phyloP scores from a whole-genome alignment of 495 filamentous ascomycete species.

The Neurospora tetrasperma region DNA sequence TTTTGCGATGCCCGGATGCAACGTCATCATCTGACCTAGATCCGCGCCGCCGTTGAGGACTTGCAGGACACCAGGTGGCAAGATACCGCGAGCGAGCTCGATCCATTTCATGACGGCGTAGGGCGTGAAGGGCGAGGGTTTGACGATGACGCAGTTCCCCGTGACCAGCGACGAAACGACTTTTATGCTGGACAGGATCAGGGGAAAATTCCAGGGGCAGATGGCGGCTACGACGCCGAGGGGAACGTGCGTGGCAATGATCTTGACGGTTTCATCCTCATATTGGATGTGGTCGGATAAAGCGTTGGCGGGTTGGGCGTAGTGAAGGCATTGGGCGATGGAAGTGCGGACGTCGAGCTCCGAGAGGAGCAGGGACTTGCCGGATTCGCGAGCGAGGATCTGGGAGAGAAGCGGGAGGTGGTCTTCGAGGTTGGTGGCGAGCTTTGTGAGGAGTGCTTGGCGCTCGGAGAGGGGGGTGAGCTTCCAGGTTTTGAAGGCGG shows the following conservation, averaged over 20 bases:
- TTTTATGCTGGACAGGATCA: conserved; percentile 46
- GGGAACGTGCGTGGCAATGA: conserved; percentile 41
- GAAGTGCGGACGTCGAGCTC: conserved; percentile 19
- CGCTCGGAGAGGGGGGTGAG: conserved; percentile 37
- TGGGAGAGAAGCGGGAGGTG: conserved; percentile 26
- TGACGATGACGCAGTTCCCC: conserved; percentile 54
- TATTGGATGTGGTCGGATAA: conserved; percentile 29
- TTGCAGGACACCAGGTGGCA: conserved; percentile 58
- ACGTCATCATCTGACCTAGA: conserved; percentile 47
- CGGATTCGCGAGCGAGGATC: conserved; percentile 18
- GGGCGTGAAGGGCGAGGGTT: conserved; percentile 55
- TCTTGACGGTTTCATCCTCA: conserved; percentile 38
- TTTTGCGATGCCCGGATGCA: conserved; percentile 54
- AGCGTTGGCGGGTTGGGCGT: not conserved
- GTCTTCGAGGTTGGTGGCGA: conserved; percentile 30
- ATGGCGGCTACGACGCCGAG: conserved; percentile 47
- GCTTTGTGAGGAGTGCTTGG: conserved; percentile 43
- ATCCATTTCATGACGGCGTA: conserved; percentile 56
- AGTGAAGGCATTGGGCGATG: conserved; percentile 15
- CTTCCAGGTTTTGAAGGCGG: conserved; percentile 37
- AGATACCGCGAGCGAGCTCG: conserved; percentile 48
- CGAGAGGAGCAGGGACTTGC: not conserved
- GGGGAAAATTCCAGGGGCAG: conserved; percentile 56
- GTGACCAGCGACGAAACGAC: conserved; percentile 46
- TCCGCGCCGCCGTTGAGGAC: conserved; percentile 59